Evolutionary conservation across 768 basidiomycete genomes (phyloP).

Genomic region (Leccinellum luteum): DNA sequence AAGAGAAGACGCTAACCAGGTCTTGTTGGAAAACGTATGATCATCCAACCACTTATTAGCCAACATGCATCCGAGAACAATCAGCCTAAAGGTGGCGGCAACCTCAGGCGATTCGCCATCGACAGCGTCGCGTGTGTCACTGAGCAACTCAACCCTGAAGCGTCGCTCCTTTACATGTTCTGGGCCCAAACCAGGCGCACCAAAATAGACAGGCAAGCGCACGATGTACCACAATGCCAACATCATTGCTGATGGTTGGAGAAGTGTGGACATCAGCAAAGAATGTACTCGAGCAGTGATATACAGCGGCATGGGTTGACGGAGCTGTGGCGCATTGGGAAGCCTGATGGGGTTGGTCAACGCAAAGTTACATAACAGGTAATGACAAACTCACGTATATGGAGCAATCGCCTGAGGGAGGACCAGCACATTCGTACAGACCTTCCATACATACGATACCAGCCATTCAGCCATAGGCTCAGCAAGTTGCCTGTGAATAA

Average conservation of each 20-base stretch:
- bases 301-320: conserved; percentile 40
- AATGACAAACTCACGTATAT: conserved; percentile 47
- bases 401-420: conserved; percentile 53
- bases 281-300: conserved; percentile 66
- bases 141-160: conserved; percentile 64
- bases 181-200: conserved; percentile 45
- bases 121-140: conserved; percentile 40
- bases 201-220: conserved; percentile 69
- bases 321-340: conserved; percentile 31
- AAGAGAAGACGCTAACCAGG: conserved; percentile 53
- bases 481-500: conserved; percentile 66
- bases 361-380: background rate
- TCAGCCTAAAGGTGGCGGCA: conserved; percentile 66
- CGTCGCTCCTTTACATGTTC: conserved; percentile 58
- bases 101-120: conserved; percentile 52
- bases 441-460: conserved; percentile 78
- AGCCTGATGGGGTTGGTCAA: conserved; percentile 21
- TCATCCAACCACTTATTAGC: conserved; percentile 90
- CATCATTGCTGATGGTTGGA: conserved; percentile 79
- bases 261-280: conserved; percentile 70
- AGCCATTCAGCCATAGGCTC: conserved; percentile 81
- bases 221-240: conserved; percentile 82
- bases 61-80: conserved; percentile 80
- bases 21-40: conserved; percentile 87
- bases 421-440: conserved; percentile 69